Evolutionary conservation across 371 early-diverging fungal species (phyloP).

Genomic region (Smittium culicis): DNA sequence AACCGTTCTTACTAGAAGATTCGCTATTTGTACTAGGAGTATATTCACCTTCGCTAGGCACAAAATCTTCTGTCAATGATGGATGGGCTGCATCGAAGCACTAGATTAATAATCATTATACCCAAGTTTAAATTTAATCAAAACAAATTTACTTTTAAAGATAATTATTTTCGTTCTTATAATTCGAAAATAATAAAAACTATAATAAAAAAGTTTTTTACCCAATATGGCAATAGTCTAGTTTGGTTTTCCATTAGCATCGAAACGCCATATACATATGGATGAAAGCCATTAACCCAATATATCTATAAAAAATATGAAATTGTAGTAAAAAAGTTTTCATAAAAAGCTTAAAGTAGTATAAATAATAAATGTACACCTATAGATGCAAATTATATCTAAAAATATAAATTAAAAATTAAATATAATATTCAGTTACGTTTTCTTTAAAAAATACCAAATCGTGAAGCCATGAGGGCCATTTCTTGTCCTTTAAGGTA

Average conservation of each 20-base stretch:
- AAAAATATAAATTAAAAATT: background rate
- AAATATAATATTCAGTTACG: conserved; percentile 4
- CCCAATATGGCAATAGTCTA: conserved; percentile 7
- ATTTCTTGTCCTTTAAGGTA: conserved; percentile 9
- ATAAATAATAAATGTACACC: too few species aligned
- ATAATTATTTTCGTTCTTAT: conserved; percentile 2
- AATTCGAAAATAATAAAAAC: conserved; percentile 3
- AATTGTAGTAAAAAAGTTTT: background rate
- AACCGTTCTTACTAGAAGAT: background rate
- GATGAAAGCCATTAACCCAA: conserved; percentile 3
- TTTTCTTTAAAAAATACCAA: conserved; percentile 10
- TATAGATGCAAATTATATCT: background rate
- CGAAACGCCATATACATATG: conserved; percentile 9
- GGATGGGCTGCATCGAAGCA: conserved; percentile 12
- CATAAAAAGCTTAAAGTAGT: too few species aligned
- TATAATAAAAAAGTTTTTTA: background rate
- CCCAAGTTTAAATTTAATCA: too few species aligned
- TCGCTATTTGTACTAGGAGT: background rate
- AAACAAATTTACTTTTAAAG: too few species aligned
- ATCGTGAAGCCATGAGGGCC: conserved; percentile 11
- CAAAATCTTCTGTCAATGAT: background rate
- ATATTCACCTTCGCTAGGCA: conserved; percentile 3
- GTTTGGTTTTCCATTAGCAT: conserved; percentile 6
- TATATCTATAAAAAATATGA: conserved; percentile 6
- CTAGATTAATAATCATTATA: too few species aligned